Base-by-base conservation (phyloP, 1,284 basidiomycete species). In the Boletus mariae region DNA sequence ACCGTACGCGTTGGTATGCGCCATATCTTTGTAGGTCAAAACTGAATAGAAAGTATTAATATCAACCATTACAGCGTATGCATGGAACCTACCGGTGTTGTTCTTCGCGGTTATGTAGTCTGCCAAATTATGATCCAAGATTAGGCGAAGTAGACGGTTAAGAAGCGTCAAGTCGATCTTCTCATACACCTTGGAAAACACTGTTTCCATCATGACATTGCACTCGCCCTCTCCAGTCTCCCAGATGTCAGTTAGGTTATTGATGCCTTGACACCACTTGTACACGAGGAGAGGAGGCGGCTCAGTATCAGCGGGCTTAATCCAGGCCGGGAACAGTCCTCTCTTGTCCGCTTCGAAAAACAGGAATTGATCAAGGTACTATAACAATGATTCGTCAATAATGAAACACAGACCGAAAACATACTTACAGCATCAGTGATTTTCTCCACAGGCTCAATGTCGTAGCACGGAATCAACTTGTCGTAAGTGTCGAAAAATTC, bases 41-140 rank as follows among this genome's bases (percentile, higher is more conserved):
- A 91, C 88, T 80, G 59, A 13, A 50, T 29, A 55, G 1, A 57
- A 48, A 34, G 25, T 10, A 34, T 55, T 29, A 55, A 28, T n/a
- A 45, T 45, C 11, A 15, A 37, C 23, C 9, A 8, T 15, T 17
- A 23, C 23, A 50, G 23, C 37, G 38, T 15, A 46, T 6, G 15
- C 8, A 32, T 10, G 17, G 29, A 32, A 5, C 44, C 3, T 47
- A 81, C 80, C 81, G 0, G 91, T 92, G 71, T 98, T 98, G 77
- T 97, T 97, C 83, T 98, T 97, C 23, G 94, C 90, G 2, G 94
- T 98, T 69, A 97, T 97, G 72, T 98, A 98, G 68, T 98, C 94
- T 20, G 95, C 95, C 75, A 98, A 71, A 70, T 98, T 98, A 77
- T 98, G 95, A 66, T 98, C 94, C 61, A 98, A 79, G 64, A 98